Evolutionary conservation across 805 yeast species (phyloP).

Genomic region (Saccharomycopsis microspora): DNA sequence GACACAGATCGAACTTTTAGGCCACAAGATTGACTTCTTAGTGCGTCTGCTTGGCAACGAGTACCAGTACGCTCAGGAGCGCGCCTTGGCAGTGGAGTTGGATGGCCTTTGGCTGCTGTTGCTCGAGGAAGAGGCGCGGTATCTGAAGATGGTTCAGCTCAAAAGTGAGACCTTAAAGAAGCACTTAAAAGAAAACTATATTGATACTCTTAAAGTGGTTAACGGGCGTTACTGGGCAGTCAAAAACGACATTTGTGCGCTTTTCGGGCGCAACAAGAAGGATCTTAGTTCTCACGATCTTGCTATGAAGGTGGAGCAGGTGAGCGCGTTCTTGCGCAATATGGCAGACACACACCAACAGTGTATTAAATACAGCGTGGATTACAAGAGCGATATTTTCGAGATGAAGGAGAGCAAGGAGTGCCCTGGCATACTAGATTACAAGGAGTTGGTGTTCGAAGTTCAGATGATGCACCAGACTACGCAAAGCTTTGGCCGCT

Average conservation of each 20-base stretch:
- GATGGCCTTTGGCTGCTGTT: conserved; percentile 4
- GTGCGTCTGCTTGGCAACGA: background rate
- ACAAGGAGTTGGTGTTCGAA: conserved; percentile 6
- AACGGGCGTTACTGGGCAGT: background rate
- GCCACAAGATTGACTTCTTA: conserved; percentile 1
- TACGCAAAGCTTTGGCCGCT: background rate
- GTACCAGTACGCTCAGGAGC: conserved; percentile 1
- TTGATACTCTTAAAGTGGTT: conserved; percentile 8
- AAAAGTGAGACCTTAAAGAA: conserved; percentile 6
- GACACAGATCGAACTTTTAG: background rate
- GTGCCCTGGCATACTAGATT: background rate
- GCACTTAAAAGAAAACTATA: conserved; percentile 4
- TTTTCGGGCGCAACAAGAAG: no score
- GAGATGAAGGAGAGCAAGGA: background rate
- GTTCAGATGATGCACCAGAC: conserved; percentile 1
- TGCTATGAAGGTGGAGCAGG: background rate
- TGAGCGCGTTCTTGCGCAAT: conserved; percentile 4
- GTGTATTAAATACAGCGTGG: conserved; percentile 4
- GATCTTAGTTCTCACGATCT: background rate
- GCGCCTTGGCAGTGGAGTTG: background rate
- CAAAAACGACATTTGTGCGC: conserved; percentile 1
- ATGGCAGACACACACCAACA: conserved; percentile 1
- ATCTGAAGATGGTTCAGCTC: background rate
- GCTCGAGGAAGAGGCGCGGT: conserved; percentile 4
- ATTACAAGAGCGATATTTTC: background rate